Percentiles rank a stretch among this genome's conserved stretches.
These are phyloP conservation scores for Exophiala sp. DNA, from an alignment of 2,329 filamentous ascomycete species.

Conservation along the genomic window DNA sequence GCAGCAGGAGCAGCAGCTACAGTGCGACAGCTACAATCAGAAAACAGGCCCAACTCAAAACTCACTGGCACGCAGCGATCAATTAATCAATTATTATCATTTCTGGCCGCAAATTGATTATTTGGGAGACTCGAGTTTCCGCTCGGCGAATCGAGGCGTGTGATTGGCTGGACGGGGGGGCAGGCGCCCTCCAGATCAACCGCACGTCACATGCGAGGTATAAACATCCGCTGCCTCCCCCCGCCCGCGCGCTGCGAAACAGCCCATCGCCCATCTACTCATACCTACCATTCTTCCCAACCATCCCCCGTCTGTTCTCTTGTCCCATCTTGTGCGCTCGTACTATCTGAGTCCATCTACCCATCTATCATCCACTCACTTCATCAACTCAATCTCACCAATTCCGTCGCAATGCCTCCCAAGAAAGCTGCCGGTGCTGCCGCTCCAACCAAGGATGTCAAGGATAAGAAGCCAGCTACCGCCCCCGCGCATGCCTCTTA, in stretches of 20 bases:
- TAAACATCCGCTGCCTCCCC: conserved; percentile 34
- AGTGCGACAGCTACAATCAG: too few relatives aligned
- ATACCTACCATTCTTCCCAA: conserved; percentile 13
- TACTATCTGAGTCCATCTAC: neutral
- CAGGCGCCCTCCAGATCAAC: conserved; percentile 17
- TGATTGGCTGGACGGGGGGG: conserved; percentile 24
- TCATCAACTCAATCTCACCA: conserved; percentile 17
- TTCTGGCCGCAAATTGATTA: neutral
- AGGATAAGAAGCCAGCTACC: conserved; percentile 51
- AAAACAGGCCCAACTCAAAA: too few relatives aligned
- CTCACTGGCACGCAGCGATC: neutral
- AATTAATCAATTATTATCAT: neutral
- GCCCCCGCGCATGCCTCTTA: conserved; percentile 57
- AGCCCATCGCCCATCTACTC: conserved; percentile 30
- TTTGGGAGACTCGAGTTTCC: conserved; percentile 6
- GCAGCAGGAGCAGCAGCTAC: conserved; percentile 1
- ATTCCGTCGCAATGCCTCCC: conserved; percentile 53
- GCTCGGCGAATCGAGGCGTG: neutral
- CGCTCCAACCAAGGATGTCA: conserved; percentile 31
- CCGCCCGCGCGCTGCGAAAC: conserved; percentile 34
- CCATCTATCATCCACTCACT: conserved; percentile 16
- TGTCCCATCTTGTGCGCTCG: neutral
- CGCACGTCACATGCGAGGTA: conserved; percentile 26
- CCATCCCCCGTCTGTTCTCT: conserved; percentile 1
- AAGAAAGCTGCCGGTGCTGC: conserved; percentile 54